These are phyloP conservation scores for Chlorella vulgaris DNA, from an alignment of 139 green algal species.

Conservation along the genomic window DNA sequence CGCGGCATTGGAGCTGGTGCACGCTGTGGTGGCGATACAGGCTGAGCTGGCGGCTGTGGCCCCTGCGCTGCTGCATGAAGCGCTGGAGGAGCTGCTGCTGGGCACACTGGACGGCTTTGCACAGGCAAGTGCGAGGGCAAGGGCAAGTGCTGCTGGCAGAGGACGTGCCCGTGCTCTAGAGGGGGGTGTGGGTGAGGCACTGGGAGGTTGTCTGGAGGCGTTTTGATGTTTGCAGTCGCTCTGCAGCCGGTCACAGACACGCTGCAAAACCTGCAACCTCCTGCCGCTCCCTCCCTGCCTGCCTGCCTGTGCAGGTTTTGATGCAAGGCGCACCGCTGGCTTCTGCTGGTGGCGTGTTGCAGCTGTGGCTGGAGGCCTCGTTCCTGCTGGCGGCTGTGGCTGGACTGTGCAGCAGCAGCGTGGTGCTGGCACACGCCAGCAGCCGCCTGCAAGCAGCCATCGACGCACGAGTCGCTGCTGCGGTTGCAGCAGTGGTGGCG, in stretches of 20 bases:
- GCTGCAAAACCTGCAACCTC: too few species aligned
- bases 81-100: conserved; percentile 35
- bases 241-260: too few species aligned
- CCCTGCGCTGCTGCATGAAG: conserved; percentile 17
- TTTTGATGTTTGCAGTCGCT: too few species aligned
- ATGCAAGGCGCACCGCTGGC: neutral
- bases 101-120: conserved; percentile 35
- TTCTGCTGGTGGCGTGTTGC: conserved; percentile 16
- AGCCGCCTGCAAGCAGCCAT: neutral
- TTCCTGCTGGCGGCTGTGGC: conserved; percentile 7
- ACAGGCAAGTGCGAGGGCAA: neutral
- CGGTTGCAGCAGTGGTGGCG: neutral
- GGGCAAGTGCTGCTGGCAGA: neutral
- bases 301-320: neutral
- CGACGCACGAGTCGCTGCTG: neutral
- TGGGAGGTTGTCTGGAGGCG: too few species aligned
- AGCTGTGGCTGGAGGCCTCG: conserved; percentile 31
- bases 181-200: too few species aligned
- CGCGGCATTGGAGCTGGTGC: conserved; percentile 47
- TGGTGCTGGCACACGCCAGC: neutral
- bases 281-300: too few species aligned
- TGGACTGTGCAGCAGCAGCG: neutral
- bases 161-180: too few species aligned
- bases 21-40: conserved; percentile 45
- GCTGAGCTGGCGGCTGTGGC: conserved; percentile 13